phyloP scores from a whole-genome alignment of 495 filamentous ascomycete genomes.

The Lepraria neglecta region DNA sequence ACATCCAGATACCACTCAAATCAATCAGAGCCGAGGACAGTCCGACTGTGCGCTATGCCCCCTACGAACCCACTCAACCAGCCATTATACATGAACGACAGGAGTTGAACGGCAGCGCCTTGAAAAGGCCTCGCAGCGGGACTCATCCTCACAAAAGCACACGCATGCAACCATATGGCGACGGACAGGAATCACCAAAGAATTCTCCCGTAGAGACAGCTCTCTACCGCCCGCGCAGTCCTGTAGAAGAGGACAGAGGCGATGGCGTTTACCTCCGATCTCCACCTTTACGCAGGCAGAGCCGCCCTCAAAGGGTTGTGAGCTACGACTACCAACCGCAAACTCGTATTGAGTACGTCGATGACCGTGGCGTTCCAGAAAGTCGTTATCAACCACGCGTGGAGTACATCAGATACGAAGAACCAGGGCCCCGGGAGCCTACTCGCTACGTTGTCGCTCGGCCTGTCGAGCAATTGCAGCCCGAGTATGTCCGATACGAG shows the following conservation, averaged over 20 bases:
- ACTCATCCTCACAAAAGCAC: slow-evolving; percentile 6
- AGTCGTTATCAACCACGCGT: slow-evolving; percentile 19
- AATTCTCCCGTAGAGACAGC: slow-evolving; percentile 18
- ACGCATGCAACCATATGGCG: slow-evolving; percentile 13
- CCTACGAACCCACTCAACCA: slow-evolving; percentile 16
- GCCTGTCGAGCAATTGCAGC: slow-evolving; percentile 17
- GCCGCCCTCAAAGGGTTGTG: slow-evolving; percentile 14
- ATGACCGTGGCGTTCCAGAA: slow-evolving; percentile 18
- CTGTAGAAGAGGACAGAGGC: slow-evolving; percentile 17
- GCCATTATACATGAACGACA: slow-evolving; percentile 15
- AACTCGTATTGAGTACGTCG: slow-evolving; percentile 24
- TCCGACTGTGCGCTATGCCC: slow-evolving; percentile 11
- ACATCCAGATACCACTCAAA: slow-evolving; percentile 12
- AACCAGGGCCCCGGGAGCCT: slow-evolving; percentile 13
- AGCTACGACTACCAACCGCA: slow-evolving; percentile 19
- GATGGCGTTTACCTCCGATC: slow-evolving; percentile 22
- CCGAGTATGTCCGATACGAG: slow-evolving; percentile 24
- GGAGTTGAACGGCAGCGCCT: slow-evolving; percentile 6
- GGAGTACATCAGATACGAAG: slow-evolving; percentile 23
- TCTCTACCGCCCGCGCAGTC: slow-evolving; percentile 27
- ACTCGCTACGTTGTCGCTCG: slow-evolving; percentile 24
- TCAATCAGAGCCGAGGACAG: not conserved
- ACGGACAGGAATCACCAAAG: slow-evolving; percentile 25
- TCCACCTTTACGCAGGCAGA: slow-evolving; percentile 19
- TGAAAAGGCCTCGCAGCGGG: slow-evolving; percentile 11